Evolutionary conservation across 1,139 yeast species (phyloP), one percentile per base, ranked within the genome.

Genomic region (Tardiomyces depauwii): DNA sequence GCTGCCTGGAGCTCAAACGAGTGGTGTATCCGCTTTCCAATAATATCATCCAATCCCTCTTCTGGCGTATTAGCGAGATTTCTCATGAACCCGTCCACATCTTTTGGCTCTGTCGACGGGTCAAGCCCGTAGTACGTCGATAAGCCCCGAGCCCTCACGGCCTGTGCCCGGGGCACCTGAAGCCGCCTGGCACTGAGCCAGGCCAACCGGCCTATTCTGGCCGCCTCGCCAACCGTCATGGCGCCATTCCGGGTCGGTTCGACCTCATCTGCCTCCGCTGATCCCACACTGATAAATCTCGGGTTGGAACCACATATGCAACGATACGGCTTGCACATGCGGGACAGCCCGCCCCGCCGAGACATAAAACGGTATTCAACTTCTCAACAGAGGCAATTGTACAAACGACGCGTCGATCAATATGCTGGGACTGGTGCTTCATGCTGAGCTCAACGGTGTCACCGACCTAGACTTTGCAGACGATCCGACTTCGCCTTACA

Each of bases 381-480:
- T n/a, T n/a, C n/a, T n/a, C n/a, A n/a, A n/a, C n/a, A n/a, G n/a
- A n/a, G 7, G 7, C 7, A 21, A 21, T 7, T 21, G 7, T 4
- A 21, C 7, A 21, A 21, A 21, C 25, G 25, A n/a, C n/a, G n/a
- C n/a, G n/a, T n/a, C n/a, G n/a, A n/a, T 21, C 25, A 30, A 30
- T 5, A 68, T 69, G 73, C 63, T 70, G 44, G 67, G 68, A 45
- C 71, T 86, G 44, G 71, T 71, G 45, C 64, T 82, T 18, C 65
- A 69, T 11, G 94, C 87, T 9, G 80, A 77, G 38, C 70, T 86
- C 39, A 67, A 67, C 44, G 79, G 78, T 41, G 82, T 86, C 41
- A 79, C 84, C 2, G 77, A 72, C 42, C 66, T 86, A n/a, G 65
- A 66, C 40, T 86, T 93, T 11, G 63, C 70, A 9, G 95, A 89